Base-by-base conservation (phyloP, 1,139 yeast species). In the Yamadazyma aaseri region DNA sequence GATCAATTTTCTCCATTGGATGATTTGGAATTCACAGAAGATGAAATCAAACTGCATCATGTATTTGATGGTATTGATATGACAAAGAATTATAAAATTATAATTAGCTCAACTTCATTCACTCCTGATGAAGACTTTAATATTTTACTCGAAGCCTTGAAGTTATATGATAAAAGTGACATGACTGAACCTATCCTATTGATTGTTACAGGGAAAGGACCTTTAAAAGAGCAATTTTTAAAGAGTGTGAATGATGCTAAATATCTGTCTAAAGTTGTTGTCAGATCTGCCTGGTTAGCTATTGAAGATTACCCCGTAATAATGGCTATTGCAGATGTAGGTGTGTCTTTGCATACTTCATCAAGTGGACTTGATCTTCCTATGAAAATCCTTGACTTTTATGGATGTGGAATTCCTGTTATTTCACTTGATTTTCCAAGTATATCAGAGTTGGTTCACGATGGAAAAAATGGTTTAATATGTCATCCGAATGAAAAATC, bases 381-480 rank as follows among this genome's bases (percentile, higher is more conserved):
- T 1, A 94, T 94, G 99, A 94, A 94, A 57, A 86, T 92, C 26
- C 83, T 92, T 6, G 99, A 92, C 53, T 81, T 92, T 74, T 90
- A 90, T 66, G 98, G 98, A 0, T 86, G 95, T 44, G 98, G 98
- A 0, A 66, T 92, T 6, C 99, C 98, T 1, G 97, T 89, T 0
- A 67, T 90, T 3, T 79, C 96, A 0, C 64, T 90, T 36, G 65
- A 71, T 26, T 92, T 86, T 55, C 80, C 84, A 0, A 94, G 96
- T 6, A 71, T 85, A 15, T 63, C 63, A 7, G 92, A 83, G 48
- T 56, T 83, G 33, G 84, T 83, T 3, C 55, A 63, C 31, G 58
- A 72, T 28, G 59, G 58, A 0, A 50, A 50, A 1, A 75, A 76
- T 46, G 84, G 81, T 8, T 45, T 69, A 27, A 48, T 74, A 2